phyloP scores from a whole-genome alignment of 2,329 filamentous ascomycete genomes.

The Elsinoe perseae region DNA sequence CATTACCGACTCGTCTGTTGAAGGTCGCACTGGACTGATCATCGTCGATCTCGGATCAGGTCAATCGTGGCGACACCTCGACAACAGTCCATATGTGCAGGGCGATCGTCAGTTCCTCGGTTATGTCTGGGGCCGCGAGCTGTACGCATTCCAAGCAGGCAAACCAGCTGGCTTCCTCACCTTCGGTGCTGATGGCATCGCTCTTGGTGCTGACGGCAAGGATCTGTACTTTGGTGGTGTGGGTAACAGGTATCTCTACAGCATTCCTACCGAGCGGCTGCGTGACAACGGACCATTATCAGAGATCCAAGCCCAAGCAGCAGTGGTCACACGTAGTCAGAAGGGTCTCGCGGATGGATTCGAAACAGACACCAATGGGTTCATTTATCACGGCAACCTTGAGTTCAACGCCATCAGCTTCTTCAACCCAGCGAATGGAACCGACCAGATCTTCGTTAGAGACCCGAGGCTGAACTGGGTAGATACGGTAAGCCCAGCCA shows the following conservation, averaged over 20 bases:
- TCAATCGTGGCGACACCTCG: constrained; percentile 44
- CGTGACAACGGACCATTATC: constrained; percentile 32
- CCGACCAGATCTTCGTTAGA: constrained; percentile 37
- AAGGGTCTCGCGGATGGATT: constrained; percentile 47
- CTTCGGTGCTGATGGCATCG: constrained; percentile 46
- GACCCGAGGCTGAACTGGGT: constrained; percentile 44
- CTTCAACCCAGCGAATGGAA: constrained; percentile 41
- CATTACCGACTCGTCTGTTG: constrained; percentile 44
- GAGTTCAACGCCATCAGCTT: constrained; percentile 44
- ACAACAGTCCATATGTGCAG: constrained; percentile 36
- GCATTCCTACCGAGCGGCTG: constrained; percentile 38
- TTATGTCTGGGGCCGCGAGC: constrained; percentile 42
- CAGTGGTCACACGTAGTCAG: constrained; percentile 38
- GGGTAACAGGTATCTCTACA: constrained; percentile 39
- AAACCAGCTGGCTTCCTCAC: constrained; percentile 33
- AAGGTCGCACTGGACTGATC: constrained; percentile 45
- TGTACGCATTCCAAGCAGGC: constrained; percentile 37
- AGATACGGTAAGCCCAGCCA: constrained; percentile 33
- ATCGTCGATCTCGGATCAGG: constrained; percentile 44
- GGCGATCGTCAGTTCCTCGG: constrained; percentile 40
- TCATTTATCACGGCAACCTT: constrained; percentile 44
- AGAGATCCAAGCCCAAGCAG: constrained; percentile 39
- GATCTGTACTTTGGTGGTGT: constrained; percentile 43
- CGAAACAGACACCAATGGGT: constrained; percentile 44
- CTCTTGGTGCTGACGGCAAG: constrained; percentile 41